A percentile compares a stretch with the other conserved stretches of the same genome.
phyloP scores from a whole-genome alignment of 2,329 filamentous ascomycete genomes.

The Amauroascus verrucosus region DNA sequence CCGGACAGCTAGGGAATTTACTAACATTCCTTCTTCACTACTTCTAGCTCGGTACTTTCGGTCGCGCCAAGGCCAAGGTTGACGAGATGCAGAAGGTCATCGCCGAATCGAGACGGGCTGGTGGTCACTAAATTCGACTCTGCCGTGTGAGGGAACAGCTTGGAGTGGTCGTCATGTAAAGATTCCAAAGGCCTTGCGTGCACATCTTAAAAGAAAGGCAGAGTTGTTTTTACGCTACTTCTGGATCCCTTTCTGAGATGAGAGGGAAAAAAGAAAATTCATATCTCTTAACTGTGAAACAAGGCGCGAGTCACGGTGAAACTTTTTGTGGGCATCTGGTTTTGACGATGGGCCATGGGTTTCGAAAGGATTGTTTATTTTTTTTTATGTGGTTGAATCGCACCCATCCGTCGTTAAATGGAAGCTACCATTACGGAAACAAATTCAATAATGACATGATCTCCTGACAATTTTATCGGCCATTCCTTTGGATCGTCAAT shows the following conservation, averaged over 20 bases:
- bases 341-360: conserved; percentile 3
- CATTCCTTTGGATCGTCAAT: neutral
- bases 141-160: neutral
- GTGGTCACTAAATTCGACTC: conserved; percentile 46
- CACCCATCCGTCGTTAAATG: conserved; percentile 2
- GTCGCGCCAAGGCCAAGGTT: conserved; percentile 98
- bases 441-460: conserved; percentile 12
- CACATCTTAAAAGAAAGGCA: neutral
- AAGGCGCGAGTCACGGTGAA: conserved; percentile 8
- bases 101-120: conserved; percentile 78
- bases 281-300: neutral
- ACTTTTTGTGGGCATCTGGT: neutral
- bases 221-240: neutral
- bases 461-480: neutral
- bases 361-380: neutral
- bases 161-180: neutral
- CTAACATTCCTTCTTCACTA: neutral
- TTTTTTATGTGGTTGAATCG: conserved; percentile 6
- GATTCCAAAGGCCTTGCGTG: neutral
- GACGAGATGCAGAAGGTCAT: conserved; percentile 98
- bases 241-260: neutral
- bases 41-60: conserved; percentile 84
- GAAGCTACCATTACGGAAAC: conserved; percentile 7
- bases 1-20: neutral
- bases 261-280: neutral